Conservation (phyloP, 78 protist genomes). For the Dictyostelium brefeldianum region DNA sequence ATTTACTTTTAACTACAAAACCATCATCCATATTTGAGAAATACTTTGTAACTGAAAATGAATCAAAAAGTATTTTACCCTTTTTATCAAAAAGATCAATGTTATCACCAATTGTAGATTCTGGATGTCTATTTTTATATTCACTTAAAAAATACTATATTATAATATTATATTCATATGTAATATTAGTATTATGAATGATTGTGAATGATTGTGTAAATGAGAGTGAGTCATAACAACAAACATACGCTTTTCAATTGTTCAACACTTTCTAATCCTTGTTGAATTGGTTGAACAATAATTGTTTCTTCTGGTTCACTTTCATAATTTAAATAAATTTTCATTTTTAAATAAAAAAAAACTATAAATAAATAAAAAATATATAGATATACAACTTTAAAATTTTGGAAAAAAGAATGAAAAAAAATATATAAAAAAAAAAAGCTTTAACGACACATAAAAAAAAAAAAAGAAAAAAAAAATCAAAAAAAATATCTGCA, state of each 20-base stretch:
- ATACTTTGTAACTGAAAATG: neutral
- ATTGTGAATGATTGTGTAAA: neutral
- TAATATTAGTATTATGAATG: no score
- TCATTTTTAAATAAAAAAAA: constrained; percentile 27
- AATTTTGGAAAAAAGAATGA: no score
- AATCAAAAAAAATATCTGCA: neutral
- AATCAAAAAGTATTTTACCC: constrained; percentile 17
- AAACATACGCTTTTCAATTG: constrained; percentile 56
- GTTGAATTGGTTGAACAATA: constrained; percentile 15
- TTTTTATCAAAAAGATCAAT: constrained; percentile 52
- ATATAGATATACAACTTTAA: no score
- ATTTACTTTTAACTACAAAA: constrained; percentile 60
- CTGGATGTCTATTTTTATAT: constrained; percentile 22
- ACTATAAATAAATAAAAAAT: neutral
- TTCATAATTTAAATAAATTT: constrained; percentile 52
- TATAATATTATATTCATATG: neutral
- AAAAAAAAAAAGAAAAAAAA: neutral
- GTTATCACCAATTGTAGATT: neutral
- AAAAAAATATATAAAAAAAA: no score
- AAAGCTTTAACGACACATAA: no score
- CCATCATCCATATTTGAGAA: constrained; percentile 56
- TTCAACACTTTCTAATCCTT: neutral
- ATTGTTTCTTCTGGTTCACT: constrained; percentile 53
- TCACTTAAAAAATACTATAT: constrained; percentile 43
- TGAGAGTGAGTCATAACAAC: neutral